Evolutionary conservation across 345 rosid species (phyloP).

Genomic region (Moricandia arvensis): DNA sequence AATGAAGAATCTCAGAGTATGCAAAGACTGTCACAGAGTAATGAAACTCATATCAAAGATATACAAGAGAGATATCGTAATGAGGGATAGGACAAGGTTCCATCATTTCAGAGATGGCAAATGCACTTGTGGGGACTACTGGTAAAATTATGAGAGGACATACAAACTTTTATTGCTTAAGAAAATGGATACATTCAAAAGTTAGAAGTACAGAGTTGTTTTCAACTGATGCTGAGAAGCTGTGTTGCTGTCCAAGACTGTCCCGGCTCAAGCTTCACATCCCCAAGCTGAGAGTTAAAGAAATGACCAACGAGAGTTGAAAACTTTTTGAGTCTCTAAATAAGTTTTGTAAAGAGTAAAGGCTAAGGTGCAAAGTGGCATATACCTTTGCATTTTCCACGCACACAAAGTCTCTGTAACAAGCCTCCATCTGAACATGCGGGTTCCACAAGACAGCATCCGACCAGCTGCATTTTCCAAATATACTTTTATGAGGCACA

Average conservation of each 20-base stretch:
- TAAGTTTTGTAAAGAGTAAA: background rate
- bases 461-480: constrained; percentile 63
- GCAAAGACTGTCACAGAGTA: constrained; percentile 59
- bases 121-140: constrained; percentile 57
- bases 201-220: constrained; percentile 17
- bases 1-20: constrained; percentile 64
- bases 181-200: constrained; percentile 14
- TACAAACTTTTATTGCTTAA: constrained; percentile 18
- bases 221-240: constrained; percentile 56
- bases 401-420: constrained; percentile 83
- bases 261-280: constrained; percentile 68
- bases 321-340: background rate
- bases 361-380: background rate
- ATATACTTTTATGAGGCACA: constrained; percentile 20
- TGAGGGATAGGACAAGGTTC: constrained; percentile 64
- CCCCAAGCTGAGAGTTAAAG: constrained; percentile 60
- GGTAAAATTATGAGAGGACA: constrained; percentile 41
- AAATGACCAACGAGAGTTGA: constrained; percentile 4
- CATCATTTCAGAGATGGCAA: constrained; percentile 54
- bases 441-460: constrained; percentile 96
- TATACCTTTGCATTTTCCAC: constrained; percentile 92
- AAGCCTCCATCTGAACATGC: constrained; percentile 89
- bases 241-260: constrained; percentile 89
- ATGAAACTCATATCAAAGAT: constrained; percentile 58
- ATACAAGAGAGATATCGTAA: constrained; percentile 49